Evolutionary conservation across 176 grass and related monocot species (phyloP), one percentile per base, ranked within the genome.

Genomic region (Olyra latifolia): DNA sequence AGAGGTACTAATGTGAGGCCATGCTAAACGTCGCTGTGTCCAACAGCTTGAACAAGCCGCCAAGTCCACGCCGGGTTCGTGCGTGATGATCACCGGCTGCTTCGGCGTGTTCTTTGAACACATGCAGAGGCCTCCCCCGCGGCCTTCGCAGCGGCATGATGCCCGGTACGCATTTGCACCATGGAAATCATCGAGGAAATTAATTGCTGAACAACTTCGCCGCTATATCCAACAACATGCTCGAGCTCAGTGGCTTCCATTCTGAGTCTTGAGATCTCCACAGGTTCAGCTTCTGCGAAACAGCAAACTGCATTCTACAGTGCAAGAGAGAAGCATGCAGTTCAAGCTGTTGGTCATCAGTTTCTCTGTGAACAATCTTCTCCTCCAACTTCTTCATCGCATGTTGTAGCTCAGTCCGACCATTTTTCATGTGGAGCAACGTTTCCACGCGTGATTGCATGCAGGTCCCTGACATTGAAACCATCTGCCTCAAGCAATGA

Each of bases 401-500:
- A 11, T 48, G 30, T 35, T 62, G 28, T 25, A 76, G 13, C 24
- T 50, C 25, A 3, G 3, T 10, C 2, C 16, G 39, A 7, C 45
- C 41, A 42, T 61, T 78, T 62, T 74, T 85, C 29, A 85, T 56
- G 48, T 55, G 23, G 2, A 87, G 30, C 62, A 97, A 47, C 4
- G 61, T 57, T 46, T 85, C 64, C 46, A 97, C 43, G 22, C 82
- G 75, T 10, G 68, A 80, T 5, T 82, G 69, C 63, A 97, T n/a
- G n/a, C n/a, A n/a, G 50, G 32, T 10, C 84, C 27, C 29, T 32
- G 8, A 94, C 91, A 8, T 87, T n/a, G 6, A 97, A 97, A 40
- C 91, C 91, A 20, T 97, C 68, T n/a, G 57, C 86, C 32, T 91
- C 91, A 2, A 97, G 68, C 8, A 42, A 46, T 38, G 62, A 66